Conservation (phyloP, 2,329 filamentous ascomycete species). For the Hymenoscyphus fraxineus region DNA sequence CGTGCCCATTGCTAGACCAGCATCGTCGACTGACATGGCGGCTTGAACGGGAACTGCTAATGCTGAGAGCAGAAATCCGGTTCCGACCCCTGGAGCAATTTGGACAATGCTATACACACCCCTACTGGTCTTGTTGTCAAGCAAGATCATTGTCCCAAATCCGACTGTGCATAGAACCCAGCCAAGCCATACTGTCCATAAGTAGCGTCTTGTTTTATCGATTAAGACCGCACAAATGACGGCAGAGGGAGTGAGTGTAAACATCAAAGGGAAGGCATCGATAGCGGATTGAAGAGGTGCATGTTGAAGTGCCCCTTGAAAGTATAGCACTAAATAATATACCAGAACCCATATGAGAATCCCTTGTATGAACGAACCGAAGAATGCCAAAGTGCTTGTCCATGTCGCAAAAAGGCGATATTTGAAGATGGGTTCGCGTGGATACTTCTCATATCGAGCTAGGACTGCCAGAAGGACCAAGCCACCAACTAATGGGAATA, state of each 20-base stretch:
- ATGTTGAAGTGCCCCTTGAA: conserved; percentile 47
- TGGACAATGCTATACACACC: neutral
- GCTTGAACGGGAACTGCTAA: conserved; percentile 44
- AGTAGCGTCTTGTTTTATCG: conserved; percentile 40
- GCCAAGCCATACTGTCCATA: conserved; percentile 52
- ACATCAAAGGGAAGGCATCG: conserved; percentile 52
- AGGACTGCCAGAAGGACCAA: conserved; percentile 46
- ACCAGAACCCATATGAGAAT: conserved; percentile 49
- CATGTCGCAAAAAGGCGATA: conserved; percentile 1
- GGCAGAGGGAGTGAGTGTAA: conserved; percentile 58
- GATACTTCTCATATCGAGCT: conserved; percentile 27
- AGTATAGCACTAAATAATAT: conserved; percentile 47
- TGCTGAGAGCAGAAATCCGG: conserved; percentile 45
- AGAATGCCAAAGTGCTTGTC: conserved; percentile 26
- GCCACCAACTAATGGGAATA: conserved; percentile 57
- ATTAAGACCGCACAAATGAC: conserved; percentile 47
- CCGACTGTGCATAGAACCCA: conserved; percentile 57
- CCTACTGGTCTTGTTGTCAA: conserved; percentile 3
- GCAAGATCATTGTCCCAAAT: conserved; percentile 41
- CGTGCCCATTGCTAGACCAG: conserved; percentile 53
- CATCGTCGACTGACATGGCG: conserved; percentile 39
- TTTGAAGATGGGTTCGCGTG: conserved; percentile 3
- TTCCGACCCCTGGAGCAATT: conserved; percentile 5
- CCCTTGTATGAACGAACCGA: conserved; percentile 44
- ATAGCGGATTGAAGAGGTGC: conserved; percentile 49